A percentile compares a stretch with the other conserved stretches of the same genome.
These are phyloP conservation scores for Neopestalotiopsis rosae DNA, from an alignment of 2,329 filamentous ascomycete genomes.

Conservation along the genomic window DNA sequence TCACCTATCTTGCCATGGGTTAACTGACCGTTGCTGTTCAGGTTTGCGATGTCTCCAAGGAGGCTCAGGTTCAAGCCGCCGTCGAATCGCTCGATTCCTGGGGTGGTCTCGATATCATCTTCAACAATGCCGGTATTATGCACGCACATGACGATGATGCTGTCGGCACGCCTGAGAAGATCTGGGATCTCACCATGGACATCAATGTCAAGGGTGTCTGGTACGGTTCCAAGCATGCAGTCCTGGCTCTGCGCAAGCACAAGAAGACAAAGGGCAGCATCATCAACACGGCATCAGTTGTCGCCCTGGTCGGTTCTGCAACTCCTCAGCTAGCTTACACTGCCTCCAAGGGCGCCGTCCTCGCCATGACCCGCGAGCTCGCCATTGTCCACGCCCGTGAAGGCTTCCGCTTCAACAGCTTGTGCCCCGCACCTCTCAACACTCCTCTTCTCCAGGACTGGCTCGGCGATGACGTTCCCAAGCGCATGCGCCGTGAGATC, in stretches of 20 bases:
- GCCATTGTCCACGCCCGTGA: slow-evolving; percentile 92
- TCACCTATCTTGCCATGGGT: neutral
- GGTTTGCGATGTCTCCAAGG: slow-evolving; percentile 83
- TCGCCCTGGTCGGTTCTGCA: slow-evolving; percentile 84
- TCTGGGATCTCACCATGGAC: slow-evolving; percentile 92
- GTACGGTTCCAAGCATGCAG: slow-evolving; percentile 92
- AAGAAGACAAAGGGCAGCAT: slow-evolving; percentile 80
- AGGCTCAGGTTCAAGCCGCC: slow-evolving; percentile 76
- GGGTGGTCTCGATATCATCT: slow-evolving; percentile 90
- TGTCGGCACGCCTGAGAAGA: slow-evolving; percentile 82
- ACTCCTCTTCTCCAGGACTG: slow-evolving; percentile 92
- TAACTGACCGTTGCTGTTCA: slow-evolving; percentile 22
- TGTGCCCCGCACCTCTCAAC: slow-evolving; percentile 91
- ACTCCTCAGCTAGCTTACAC: slow-evolving; percentile 93
- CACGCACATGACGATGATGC: slow-evolving; percentile 82
- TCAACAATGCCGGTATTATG: slow-evolving; percentile 99
- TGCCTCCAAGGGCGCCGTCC: slow-evolving; percentile 89
- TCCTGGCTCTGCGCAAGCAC: slow-evolving; percentile 79
- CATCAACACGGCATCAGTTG: slow-evolving; percentile 91
- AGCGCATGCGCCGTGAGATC: slow-evolving; percentile 82
- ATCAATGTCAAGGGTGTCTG: slow-evolving; percentile 99
- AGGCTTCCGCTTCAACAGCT: slow-evolving; percentile 85
- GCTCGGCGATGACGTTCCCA: slow-evolving; percentile 84
- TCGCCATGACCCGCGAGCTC: slow-evolving; percentile 87
- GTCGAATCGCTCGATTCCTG: slow-evolving; percentile 78